These are phyloP conservation scores for Knoxdaviesia capensis DNA, from an alignment of 2,329 filamentous ascomycete genomes.

Conservation along the genomic window DNA sequence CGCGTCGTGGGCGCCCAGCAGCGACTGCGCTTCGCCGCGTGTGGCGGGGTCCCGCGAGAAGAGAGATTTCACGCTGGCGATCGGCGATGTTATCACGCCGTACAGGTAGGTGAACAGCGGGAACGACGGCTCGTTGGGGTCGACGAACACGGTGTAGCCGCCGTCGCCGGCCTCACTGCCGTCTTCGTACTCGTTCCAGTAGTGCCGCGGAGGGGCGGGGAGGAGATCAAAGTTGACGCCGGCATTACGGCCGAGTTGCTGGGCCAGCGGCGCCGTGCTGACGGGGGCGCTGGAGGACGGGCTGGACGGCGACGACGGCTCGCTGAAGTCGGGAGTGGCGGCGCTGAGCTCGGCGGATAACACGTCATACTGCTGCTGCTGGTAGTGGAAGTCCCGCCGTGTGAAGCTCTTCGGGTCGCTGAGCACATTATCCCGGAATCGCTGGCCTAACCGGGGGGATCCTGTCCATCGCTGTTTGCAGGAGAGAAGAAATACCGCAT, in stretches of 20 bases:
- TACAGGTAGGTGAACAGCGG: conserved; percentile 43
- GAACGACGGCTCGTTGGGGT: conserved; percentile 44
- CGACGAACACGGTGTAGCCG: conserved; percentile 53
- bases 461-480: conserved; percentile 55
- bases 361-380: conserved; percentile 29
- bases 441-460: conserved; percentile 40
- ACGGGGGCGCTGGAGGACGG: conserved; percentile 4
- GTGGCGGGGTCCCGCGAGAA: conserved; percentile 14
- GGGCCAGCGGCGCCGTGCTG: conserved; percentile 5
- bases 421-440: conserved; percentile 48
- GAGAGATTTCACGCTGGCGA: conserved; percentile 31
- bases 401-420: conserved; percentile 52
- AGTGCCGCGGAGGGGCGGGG: conserved; percentile 20
- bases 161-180: conserved; percentile 48
- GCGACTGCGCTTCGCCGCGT: conserved; percentile 10
- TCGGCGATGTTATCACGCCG: conserved; percentile 25
- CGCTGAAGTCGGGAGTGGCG: conserved; percentile 17
- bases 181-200: conserved; percentile 80
- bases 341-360: conserved; percentile 25
- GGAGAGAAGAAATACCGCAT: too few species aligned
- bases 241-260: not conserved
- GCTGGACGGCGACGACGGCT: conserved; percentile 13
- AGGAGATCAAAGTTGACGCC: conserved; percentile 12
- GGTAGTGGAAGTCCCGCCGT: conserved; percentile 37
- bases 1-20: conserved; percentile 7